Percentiles rank a stretch among this genome's conserved stretches.
Evolutionary conservation across 2,329 filamentous ascomycete species (phyloP).

Genomic region (Zymoseptoria crescenta): DNA sequence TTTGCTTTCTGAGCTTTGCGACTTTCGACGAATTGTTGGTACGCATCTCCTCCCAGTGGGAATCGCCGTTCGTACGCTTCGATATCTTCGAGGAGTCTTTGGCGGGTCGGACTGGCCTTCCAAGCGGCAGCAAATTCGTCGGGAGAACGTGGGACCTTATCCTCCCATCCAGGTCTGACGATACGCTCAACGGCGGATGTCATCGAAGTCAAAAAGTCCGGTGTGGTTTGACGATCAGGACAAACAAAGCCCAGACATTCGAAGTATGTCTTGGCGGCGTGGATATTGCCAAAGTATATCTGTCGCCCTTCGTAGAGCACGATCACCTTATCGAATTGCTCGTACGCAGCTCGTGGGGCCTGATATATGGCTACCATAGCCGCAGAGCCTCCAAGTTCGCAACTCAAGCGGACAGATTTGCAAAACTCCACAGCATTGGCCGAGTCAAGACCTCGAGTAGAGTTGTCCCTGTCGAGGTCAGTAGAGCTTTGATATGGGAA

Average conservation of each 20-base stretch:
- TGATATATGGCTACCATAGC: constrained; percentile 69
- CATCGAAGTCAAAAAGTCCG: constrained; percentile 71
- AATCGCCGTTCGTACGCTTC: constrained; percentile 41
- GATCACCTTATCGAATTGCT: constrained; percentile 62
- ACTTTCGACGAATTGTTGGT: constrained; percentile 40
- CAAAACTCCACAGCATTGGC: constrained; percentile 71
- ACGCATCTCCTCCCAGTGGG: constrained; percentile 38
- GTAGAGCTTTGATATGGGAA: background rate
- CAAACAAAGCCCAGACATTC: constrained; percentile 64
- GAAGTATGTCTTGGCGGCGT: constrained; percentile 61
- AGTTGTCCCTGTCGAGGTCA: constrained; percentile 55
- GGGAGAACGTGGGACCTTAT: constrained; percentile 41
- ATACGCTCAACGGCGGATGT: constrained; percentile 46
- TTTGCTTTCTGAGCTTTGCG: constrained; percentile 42
- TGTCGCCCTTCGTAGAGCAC: constrained; percentile 62
- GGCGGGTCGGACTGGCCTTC: constrained; percentile 47
- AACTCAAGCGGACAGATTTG: constrained; percentile 60
- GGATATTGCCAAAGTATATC: constrained; percentile 61
- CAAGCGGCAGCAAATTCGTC: constrained; percentile 46
- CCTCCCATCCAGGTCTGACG: constrained; percentile 37
- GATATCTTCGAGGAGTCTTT: constrained; percentile 37
- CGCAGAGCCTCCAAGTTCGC: constrained; percentile 58
- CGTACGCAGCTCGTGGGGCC: constrained; percentile 60
- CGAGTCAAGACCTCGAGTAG: constrained; percentile 64
- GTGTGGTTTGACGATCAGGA: constrained; percentile 62